Conservation (phyloP, 176 grass and related monocot genomes). For the Chrysopogon serrulatus region DNA sequence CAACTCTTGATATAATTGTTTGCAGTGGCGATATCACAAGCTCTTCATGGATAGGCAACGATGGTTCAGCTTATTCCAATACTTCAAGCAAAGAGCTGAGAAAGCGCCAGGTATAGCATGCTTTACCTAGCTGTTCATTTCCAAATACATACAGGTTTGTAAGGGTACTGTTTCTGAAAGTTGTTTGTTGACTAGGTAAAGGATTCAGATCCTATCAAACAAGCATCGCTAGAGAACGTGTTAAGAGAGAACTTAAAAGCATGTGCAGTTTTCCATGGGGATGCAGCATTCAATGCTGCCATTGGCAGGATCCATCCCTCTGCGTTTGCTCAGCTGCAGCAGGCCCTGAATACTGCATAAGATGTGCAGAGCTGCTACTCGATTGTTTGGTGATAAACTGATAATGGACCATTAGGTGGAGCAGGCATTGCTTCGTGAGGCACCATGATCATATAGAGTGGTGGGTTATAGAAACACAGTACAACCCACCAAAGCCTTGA, state of each 20-base stretch:
- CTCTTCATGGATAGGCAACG: constrained; percentile 48
- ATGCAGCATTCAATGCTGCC: constrained; percentile 82
- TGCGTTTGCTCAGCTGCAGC: constrained; percentile 88
- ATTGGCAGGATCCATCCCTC: constrained; percentile 91
- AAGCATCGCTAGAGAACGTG: constrained; percentile 70
- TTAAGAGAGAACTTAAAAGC: constrained; percentile 90
- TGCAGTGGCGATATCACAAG: constrained; percentile 88
- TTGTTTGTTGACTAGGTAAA: constrained; percentile 40
- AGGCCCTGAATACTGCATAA: constrained; percentile 83
- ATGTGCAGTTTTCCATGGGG: constrained; percentile 82
- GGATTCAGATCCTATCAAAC: constrained; percentile 82
- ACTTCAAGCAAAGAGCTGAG: constrained; percentile 72
- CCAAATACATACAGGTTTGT: not conserved
- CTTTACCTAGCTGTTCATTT: not conserved
- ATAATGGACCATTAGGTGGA: not conserved
- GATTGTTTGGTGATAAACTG: constrained; percentile 35
- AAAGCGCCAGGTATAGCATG: constrained; percentile 67
- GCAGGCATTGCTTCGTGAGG: not conserved
- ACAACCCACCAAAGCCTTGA: constrained; percentile 6
- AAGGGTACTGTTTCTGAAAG: constrained; percentile 16
- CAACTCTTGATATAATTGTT: constrained; percentile 29
- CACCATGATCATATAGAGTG: constrained; percentile 3
- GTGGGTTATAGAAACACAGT: constrained; percentile 20
- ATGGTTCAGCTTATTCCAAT: constrained; percentile 55
- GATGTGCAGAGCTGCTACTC: constrained; percentile 34